Evolutionary conservation across 2,329 filamentous ascomycete genomes (phyloP).

Genomic region (Alternaria postmessia): DNA sequence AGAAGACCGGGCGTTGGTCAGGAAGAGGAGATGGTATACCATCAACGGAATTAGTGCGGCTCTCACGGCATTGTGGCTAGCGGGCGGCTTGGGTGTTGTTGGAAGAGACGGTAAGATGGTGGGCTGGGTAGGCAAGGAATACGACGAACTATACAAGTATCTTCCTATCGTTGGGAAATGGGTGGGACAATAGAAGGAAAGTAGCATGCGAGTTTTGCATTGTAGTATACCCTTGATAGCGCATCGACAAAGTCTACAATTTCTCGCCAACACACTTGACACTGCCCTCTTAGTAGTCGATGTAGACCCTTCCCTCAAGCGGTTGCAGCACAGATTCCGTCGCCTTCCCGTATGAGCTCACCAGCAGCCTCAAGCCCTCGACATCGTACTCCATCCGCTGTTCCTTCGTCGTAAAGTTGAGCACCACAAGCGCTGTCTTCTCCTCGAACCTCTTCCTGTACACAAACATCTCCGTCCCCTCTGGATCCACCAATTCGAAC

Average conservation of each 20-base stretch:
- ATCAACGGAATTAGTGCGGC: slow-evolving; percentile 71
- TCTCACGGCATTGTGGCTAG: slow-evolving; percentile 76
- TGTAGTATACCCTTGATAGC: slow-evolving; percentile 32
- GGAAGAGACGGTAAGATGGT: slow-evolving; percentile 72
- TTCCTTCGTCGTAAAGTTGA: slow-evolving; percentile 49
- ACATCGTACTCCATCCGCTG: slow-evolving; percentile 15
- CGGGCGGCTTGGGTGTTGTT: slow-evolving; percentile 80
- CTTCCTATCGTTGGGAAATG: slow-evolving; percentile 66
- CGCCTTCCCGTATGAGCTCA: slow-evolving; percentile 50
- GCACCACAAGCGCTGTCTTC: slow-evolving; percentile 42
- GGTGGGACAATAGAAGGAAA: slow-evolving; percentile 45
- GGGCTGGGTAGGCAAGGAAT: slow-evolving; percentile 83
- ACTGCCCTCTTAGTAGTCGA: slow-evolving; percentile 32
- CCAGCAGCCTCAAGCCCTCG: slow-evolving; percentile 52
- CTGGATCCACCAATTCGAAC: slow-evolving; percentile 63
- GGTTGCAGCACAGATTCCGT: slow-evolving; percentile 37
- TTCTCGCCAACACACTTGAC: not conserved
- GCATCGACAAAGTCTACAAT: not conserved
- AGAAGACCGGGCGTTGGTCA: slow-evolving; percentile 59
- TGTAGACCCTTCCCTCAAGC: slow-evolving; percentile 50
- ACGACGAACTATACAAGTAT: slow-evolving; percentile 74
- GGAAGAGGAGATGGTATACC: slow-evolving; percentile 72
- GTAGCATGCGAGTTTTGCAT: slow-evolving; percentile 17
- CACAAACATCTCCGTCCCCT: slow-evolving; percentile 64
- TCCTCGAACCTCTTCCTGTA: slow-evolving; percentile 48